Conservation (phyloP, 179 eudicot species). For the Silene coronaria region DNA sequence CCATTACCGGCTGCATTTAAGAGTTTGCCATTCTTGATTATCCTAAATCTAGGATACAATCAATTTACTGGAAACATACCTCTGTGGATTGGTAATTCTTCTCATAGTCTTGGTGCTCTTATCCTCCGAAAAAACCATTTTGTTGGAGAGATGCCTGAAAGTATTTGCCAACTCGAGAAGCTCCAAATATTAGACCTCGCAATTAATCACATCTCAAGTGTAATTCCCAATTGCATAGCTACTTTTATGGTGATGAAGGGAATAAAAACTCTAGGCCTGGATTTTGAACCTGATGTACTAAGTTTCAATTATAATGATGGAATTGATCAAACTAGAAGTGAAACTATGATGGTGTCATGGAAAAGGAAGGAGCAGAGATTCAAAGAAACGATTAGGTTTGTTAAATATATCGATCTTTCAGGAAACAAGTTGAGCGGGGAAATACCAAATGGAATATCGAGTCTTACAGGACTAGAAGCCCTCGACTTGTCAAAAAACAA, state of each 20-base stretch:
- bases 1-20: slow-evolving; percentile 24
- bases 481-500: slow-evolving; percentile 23
- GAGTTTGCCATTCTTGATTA: slow-evolving; percentile 22
- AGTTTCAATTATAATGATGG: no score
- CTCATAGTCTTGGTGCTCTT: slow-evolving; percentile 6
- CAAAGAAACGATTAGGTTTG: neutral
- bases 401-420: slow-evolving; percentile 20
- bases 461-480: neutral
- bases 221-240: slow-evolving; percentile 18
- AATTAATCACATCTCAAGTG: neutral
- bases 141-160: slow-evolving; percentile 22
- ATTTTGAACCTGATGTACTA: no score
- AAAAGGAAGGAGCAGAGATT: slow-evolving; percentile 9
- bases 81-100: slow-evolving; percentile 20
- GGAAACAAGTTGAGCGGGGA: slow-evolving; percentile 23
- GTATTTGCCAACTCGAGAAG: neutral
- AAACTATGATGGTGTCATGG: neutral
- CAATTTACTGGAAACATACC: slow-evolving; percentile 29
- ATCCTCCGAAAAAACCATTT: slow-evolving; percentile 28
- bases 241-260: slow-evolving; percentile 14
- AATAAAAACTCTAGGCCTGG: no score
- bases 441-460: slow-evolving; percentile 21
- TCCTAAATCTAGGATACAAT: slow-evolving; percentile 35
- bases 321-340: no score
- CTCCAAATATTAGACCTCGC: slow-evolving; percentile 26